Base-by-base conservation (phyloP, 2,329 filamentous ascomycete species). In the Aureobasidium sp. region DNA sequence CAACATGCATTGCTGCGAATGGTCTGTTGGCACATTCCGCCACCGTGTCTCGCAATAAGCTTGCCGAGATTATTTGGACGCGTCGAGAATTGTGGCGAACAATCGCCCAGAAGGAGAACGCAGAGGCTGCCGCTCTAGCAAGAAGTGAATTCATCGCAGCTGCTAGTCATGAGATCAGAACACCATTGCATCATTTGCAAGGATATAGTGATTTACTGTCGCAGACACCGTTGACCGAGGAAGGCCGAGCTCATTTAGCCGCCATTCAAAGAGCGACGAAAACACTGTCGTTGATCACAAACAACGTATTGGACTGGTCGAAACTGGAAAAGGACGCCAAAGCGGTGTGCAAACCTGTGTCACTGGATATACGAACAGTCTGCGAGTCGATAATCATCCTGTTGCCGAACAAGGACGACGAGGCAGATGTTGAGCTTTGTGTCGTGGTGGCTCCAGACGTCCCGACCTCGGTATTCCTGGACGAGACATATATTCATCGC, bases 241-340 rank as follows among this genome's bases (percentile, higher is more conserved):
- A 73, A 60, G 67, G 66, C 17, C 68, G 69, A 42, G 57, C 68
- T 11, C 67, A 72, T 10, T 63, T 73, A 15, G 64, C 64, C 25
- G 68, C 71, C 17, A 73, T 73, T 25, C 71, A 73, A 57, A 64
- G 69, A 53, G 71, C 71, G 13, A 73, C 69, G 8, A 71, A 68
- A 54, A 73, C 69, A 2, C 62, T 73, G 13, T 72, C 70, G 10
- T 65, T 73, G 61, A 72, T 73, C 55, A 73, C 71, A 7, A 71
- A 69, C 17, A 73, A 72, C 54, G 71, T 73, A 13, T 63, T 73
- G 21, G 71, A 73, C 57, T 73, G 70, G 70, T 73, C 70, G 29
- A 69, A 70, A 43, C 61, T 73, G n/a, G 71, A 73, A 43, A 68
- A 72, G 57, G 40, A 54, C 33, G 64, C 65, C 13, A 70, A 72